Evolutionary conservation across 805 yeast species (phyloP).

Genomic region (Metahyphopichia silvanorum): DNA sequence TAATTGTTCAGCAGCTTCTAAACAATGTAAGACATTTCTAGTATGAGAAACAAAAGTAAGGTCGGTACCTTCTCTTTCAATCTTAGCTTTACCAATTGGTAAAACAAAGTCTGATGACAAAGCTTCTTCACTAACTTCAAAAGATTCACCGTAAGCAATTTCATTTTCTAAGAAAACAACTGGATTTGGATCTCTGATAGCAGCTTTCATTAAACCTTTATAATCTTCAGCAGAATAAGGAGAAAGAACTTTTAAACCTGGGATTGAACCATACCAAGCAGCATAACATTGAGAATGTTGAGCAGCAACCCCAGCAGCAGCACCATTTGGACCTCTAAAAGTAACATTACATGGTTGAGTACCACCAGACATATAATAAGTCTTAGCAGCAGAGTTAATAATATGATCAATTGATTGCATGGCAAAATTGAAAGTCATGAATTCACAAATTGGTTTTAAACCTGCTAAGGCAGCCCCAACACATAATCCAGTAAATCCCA

Average conservation of each 20-base stretch:
- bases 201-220: constrained; percentile 92
- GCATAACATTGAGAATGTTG: constrained; percentile 98
- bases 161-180: constrained; percentile 96
- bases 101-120: constrained; percentile 82
- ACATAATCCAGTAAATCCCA: constrained; percentile 96
- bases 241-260: constrained; percentile 94
- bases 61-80: constrained; percentile 91
- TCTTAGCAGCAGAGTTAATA: constrained; percentile 97
- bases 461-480: constrained; percentile 97
- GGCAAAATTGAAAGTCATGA: constrained; percentile 99
- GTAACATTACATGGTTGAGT: constrained; percentile 95
- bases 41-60: constrained; percentile 87
- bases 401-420: constrained; percentile 99
- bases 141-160: constrained; percentile 86
- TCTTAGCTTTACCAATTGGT: constrained; percentile 94
- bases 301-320: constrained; percentile 99
- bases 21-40: constrained; percentile 81
- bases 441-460: constrained; percentile 94
- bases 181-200: constrained; percentile 98
- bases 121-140: constrained; percentile 87
- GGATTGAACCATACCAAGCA: constrained; percentile 97
- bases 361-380: constrained; percentile 99
- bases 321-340: constrained; percentile 99
- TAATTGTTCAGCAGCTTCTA: constrained; percentile 86
- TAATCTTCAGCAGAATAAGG: constrained; percentile 96